Evolutionary conservation across 2,329 filamentous ascomycete species (phyloP).

Genomic region (Madurella fahalii): DNA sequence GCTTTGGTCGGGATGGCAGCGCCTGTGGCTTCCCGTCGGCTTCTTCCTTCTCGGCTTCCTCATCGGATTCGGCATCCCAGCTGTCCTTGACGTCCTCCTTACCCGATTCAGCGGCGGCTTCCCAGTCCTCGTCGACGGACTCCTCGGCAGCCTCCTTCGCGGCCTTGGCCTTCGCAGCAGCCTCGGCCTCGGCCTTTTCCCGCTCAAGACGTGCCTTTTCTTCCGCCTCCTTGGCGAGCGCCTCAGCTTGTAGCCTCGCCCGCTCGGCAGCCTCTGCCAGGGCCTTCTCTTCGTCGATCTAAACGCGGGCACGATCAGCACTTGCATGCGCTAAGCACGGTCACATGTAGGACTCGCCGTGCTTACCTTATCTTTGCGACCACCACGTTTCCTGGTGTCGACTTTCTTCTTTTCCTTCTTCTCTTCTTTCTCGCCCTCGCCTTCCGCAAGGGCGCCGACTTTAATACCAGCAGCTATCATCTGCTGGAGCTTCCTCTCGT

Average conservation of each 20-base stretch:
- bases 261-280: slow-evolving; percentile 75
- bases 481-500: slow-evolving; percentile 77
- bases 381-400: slow-evolving; percentile 70
- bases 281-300: slow-evolving; percentile 70
- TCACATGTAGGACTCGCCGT: neutral
- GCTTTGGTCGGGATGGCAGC: slow-evolving; percentile 32
- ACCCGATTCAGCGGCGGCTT: slow-evolving; percentile 71
- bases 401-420: slow-evolving; percentile 66
- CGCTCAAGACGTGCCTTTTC: slow-evolving; percentile 53
- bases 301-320: neutral
- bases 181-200: slow-evolving; percentile 55
- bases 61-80: slow-evolving; percentile 85
- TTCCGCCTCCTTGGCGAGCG: slow-evolving; percentile 57
- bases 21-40: slow-evolving; percentile 36
- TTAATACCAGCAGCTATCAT: slow-evolving; percentile 76
- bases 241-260: slow-evolving; percentile 64
- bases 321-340: too few species aligned
- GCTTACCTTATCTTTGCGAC: slow-evolving; percentile 53
- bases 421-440: slow-evolving; percentile 51
- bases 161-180: slow-evolving; percentile 50
- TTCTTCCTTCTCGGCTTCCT: slow-evolving; percentile 48
- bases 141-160: slow-evolving; percentile 50
- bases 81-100: slow-evolving; percentile 83
- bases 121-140: slow-evolving; percentile 75
- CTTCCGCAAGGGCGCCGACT: slow-evolving; percentile 57